Percentiles rank a stretch among this genome's conserved stretches.
These are phyloP conservation scores for Lycium ferocissimum DNA, from an alignment of 257 asterid genomes.

Conservation along the genomic window DNA sequence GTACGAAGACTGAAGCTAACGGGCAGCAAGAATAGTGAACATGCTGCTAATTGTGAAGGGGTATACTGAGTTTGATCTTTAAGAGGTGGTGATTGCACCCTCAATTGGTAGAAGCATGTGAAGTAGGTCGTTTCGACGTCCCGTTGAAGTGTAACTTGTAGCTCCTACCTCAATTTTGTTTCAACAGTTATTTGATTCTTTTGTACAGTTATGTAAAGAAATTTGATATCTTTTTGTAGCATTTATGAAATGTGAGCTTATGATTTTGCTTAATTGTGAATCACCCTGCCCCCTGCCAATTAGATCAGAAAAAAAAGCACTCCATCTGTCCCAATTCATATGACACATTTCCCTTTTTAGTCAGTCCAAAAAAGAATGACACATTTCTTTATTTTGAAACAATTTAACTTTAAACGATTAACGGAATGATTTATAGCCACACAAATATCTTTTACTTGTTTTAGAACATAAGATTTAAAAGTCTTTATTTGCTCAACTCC, in stretches of 20 bases:
- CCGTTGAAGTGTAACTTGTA: conserved; percentile 18
- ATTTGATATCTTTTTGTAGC: conserved; percentile 8
- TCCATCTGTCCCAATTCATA: too few relatives aligned
- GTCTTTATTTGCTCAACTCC: too few relatives aligned
- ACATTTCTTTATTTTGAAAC: too few relatives aligned
- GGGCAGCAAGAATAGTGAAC: conserved; percentile 35
- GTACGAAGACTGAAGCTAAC: conserved; percentile 31
- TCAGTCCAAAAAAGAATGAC: too few relatives aligned
- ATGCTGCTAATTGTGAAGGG: background rate
- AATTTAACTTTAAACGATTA: too few relatives aligned
- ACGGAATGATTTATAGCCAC: too few relatives aligned
- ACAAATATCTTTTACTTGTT: too few relatives aligned
- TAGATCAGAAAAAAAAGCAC: background rate
- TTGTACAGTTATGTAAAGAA: conserved; percentile 29
- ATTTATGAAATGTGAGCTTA: background rate
- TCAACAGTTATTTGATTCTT: conserved; percentile 18
- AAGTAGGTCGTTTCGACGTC: background rate
- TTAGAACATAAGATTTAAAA: too few relatives aligned
- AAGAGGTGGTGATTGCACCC: conserved; percentile 16
- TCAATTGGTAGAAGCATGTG: background rate
- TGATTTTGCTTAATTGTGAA: background rate
- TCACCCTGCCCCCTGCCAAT: background rate
- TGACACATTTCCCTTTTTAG: too few relatives aligned
- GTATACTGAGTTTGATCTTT: background rate
- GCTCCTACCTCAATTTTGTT: conserved; percentile 24